These are phyloP conservation scores for Fusarium tanahbumbuense DNA, from an alignment of 2,329 filamentous ascomycete species.

Conservation along the genomic window DNA sequence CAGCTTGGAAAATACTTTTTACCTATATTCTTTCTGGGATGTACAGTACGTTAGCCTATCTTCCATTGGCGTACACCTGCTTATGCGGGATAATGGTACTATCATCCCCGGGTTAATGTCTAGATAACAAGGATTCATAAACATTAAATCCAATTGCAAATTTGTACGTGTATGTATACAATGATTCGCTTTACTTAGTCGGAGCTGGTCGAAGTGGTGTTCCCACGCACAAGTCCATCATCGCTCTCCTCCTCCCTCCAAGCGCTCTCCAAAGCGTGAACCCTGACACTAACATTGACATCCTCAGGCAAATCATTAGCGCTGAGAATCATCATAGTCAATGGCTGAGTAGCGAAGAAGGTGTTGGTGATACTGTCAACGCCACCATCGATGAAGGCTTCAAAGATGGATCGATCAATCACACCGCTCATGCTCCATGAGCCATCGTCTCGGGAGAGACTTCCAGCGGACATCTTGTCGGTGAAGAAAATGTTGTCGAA, in stretches of 20 bases:
- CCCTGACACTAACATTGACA: conserved; percentile 37
- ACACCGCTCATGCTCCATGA: conserved; percentile 50
- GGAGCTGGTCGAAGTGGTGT: background rate
- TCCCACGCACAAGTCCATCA: conserved; percentile 11
- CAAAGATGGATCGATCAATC: conserved; percentile 52
- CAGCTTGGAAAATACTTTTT: too few relatives aligned
- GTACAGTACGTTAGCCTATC: too few relatives aligned
- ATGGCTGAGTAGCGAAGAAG: conserved; percentile 47
- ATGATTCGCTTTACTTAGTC: background rate
- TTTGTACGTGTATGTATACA: background rate
- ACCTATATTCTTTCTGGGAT: too few relatives aligned
- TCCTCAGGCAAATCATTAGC: conserved; percentile 35
- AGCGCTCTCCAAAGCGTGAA: conserved; percentile 45
- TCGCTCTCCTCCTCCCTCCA: conserved; percentile 33
- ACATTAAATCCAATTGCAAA: background rate
- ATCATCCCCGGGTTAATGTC: too few relatives aligned
- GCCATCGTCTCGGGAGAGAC: conserved; percentile 15
- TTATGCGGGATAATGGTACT: too few relatives aligned
- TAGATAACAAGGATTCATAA: too few relatives aligned
- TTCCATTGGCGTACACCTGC: too few relatives aligned
- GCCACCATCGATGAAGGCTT: conserved; percentile 51
- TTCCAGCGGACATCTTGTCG: conserved; percentile 46
- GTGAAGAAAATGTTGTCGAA: conserved; percentile 51
- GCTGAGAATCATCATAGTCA: conserved; percentile 41
- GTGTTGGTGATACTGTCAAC: conserved; percentile 49